Base-by-base conservation (phyloP, 495 filamentous ascomycete genomes). In the Talaromyces proteolyticus region DNA sequence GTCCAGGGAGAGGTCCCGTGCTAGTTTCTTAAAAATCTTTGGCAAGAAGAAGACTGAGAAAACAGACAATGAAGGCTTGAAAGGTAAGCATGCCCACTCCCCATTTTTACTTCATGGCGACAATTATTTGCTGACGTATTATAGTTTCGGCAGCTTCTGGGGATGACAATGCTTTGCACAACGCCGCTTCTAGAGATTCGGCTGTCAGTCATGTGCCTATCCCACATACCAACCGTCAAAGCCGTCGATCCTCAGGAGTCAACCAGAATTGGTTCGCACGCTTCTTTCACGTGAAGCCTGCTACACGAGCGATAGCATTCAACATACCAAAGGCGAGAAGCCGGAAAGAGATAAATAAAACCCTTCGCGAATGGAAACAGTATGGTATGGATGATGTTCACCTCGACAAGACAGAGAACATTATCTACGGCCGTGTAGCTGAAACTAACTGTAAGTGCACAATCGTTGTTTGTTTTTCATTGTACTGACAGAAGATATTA, bases 271-370 rank as follows among this genome's bases (percentile, higher is more conserved):
- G 91, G 90, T 75, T 98, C 43, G 81, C 86, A 26, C 85, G 87
- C 14, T 80, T 97, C 18, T 86, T 98, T 67, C 82, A 89, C 42
- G 85, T 96, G 63, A 95, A 93, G 59, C 92, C 93, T 0, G 85
- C 85, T 0, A 81, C 70, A 22, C 77, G 78, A 46, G 74, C 84
- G 7, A 60, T 96, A 10, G 90, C 89, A 60, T 85, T 97, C 56
- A 76, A 77, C 5, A 73, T 87, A 18, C 75, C 81, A 2, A 85
- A 82, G 44, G 67, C 78, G 18, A 82, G 82, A 47, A 84, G 84
- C 17, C 81, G 89, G 26, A 85, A 84, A 54, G 89, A 94, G 51
- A 69, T 95, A 4, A 77, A 82, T 26, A 74, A 73, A 17, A 69
- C 94, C 26, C 78, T 96, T 10, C 78, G 77, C 7, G 81, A 87